Conservation (phyloP, 1,284 basidiomycete species). For the Cryptococcus sp. region DNA sequence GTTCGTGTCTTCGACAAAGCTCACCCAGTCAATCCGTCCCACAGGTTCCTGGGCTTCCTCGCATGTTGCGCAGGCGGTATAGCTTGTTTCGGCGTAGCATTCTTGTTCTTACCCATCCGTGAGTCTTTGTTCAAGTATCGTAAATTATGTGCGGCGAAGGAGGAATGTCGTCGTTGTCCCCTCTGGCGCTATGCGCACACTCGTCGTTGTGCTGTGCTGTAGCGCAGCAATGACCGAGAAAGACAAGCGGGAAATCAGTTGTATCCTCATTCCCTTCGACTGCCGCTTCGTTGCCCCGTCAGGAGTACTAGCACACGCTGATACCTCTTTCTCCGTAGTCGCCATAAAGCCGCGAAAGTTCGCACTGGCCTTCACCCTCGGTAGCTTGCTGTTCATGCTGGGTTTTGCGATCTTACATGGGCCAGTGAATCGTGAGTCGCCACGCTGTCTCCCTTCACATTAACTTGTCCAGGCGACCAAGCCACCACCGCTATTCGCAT, state of each 20-base stretch:
- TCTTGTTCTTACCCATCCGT: conserved; percentile 80
- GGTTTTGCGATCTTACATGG: conserved; percentile 60
- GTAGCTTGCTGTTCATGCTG: conserved; percentile 39
- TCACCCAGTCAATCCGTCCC: neutral
- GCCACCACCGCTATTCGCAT: too few relatives aligned
- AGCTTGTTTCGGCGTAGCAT: conserved; percentile 93
- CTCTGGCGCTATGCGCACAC: neutral
- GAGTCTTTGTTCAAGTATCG: conserved; percentile 12
- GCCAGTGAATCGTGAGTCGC: conserved; percentile 48
- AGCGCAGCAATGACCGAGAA: neutral
- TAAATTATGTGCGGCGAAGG: neutral
- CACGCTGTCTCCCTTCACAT: too few relatives aligned
- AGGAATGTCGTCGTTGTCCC: neutral
- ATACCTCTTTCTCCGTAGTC: conserved; percentile 48
- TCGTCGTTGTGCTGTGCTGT: neutral
- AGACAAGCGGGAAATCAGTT: neutral
- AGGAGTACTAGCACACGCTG: too few relatives aligned
- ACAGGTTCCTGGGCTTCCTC: conserved; percentile 87
- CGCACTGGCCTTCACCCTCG: conserved; percentile 75
- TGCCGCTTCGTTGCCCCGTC: too few relatives aligned
- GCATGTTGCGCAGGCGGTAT: conserved; percentile 85
- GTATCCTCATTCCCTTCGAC: neutral
- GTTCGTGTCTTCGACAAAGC: neutral
- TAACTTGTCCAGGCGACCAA: too few relatives aligned
- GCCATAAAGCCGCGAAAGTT: conserved; percentile 84